Evolutionary conservation across 164 flowering plant species (phyloP).

Genomic region (Magnolia officinalis): DNA sequence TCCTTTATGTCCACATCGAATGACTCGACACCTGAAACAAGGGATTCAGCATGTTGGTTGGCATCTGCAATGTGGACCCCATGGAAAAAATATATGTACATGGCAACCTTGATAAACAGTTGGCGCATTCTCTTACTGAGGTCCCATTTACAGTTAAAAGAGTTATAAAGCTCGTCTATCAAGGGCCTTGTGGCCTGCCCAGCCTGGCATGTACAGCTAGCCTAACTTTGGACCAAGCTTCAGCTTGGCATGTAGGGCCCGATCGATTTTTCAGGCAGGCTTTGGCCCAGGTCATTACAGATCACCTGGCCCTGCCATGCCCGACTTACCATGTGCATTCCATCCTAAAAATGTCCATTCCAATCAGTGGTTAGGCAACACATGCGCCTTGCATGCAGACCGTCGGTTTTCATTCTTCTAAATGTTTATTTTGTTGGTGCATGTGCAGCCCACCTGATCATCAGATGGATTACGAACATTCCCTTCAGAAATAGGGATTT

Average conservation of each 20-base stretch:
- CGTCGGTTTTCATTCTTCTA: not conserved
- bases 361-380: not conserved
- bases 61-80: not conserved
- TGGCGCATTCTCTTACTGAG: not conserved
- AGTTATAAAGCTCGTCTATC: too few relatives aligned
- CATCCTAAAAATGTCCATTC: not conserved
- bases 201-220: not conserved
- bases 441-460: too few relatives aligned
- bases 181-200: not conserved
- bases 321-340: not conserved
- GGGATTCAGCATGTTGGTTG: not conserved
- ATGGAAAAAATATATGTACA: not conserved
- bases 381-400: not conserved
- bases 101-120: not conserved
- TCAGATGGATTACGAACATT: too few relatives aligned
- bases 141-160: not conserved
- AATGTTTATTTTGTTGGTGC: too few relatives aligned
- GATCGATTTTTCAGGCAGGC: too few relatives aligned
- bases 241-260: not conserved
- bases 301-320: not conserved
- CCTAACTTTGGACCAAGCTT: not conserved
- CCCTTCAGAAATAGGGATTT: too few relatives aligned
- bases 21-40: constrained; percentile 68
- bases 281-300: not conserved
- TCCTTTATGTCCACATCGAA: constrained; percentile 70